Percentiles rank a stretch among this genome's conserved stretches.
Evolutionary conservation across 2,329 filamentous ascomycete genomes (phyloP).

Genomic region (Stylonectria norvegica): DNA sequence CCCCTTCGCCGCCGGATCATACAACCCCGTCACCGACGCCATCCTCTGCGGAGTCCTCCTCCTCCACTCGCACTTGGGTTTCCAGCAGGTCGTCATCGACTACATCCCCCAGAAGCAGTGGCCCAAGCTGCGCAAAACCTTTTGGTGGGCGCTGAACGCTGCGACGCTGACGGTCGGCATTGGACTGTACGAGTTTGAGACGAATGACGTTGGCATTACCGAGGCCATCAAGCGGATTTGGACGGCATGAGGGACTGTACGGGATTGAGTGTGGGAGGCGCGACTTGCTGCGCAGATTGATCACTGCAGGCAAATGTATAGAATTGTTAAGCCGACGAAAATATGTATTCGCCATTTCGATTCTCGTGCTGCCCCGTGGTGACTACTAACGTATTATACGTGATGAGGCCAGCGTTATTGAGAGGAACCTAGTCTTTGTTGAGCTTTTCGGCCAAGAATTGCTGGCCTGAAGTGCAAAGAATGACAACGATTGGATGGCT

Average conservation of each 20-base stretch:
- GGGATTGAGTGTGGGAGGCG: conserved; percentile 11
- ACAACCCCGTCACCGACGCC: conserved; percentile 87
- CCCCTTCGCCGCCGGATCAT: conserved; percentile 85
- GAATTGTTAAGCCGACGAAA: conserved; percentile 20
- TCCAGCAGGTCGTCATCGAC: conserved; percentile 86
- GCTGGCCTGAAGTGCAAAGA: too few species aligned
- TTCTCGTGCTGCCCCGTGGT: too few species aligned
- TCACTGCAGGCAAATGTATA: conserved; percentile 28
- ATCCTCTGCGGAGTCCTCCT: conserved; percentile 78
- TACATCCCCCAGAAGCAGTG: conserved; percentile 76
- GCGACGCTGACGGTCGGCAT: conserved; percentile 79
- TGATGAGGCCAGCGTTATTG: too few species aligned
- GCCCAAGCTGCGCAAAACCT: conserved; percentile 62
- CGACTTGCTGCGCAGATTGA: conserved; percentile 20
- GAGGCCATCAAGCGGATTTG: conserved; percentile 86
- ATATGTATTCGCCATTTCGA: conserved; percentile 7
- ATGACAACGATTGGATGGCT: too few species aligned
- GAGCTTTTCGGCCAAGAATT: background rate
- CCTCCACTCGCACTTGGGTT: conserved; percentile 93
- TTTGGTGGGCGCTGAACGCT: conserved; percentile 74
- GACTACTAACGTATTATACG: background rate
- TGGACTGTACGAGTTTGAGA: conserved; percentile 97
- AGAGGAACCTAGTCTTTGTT: too few species aligned
- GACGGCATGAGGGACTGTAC: conserved; percentile 59
- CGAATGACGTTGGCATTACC: conserved; percentile 92